Base-by-base conservation (phyloP, 129 eudicot species). In the Lactuca saligna region DNA sequence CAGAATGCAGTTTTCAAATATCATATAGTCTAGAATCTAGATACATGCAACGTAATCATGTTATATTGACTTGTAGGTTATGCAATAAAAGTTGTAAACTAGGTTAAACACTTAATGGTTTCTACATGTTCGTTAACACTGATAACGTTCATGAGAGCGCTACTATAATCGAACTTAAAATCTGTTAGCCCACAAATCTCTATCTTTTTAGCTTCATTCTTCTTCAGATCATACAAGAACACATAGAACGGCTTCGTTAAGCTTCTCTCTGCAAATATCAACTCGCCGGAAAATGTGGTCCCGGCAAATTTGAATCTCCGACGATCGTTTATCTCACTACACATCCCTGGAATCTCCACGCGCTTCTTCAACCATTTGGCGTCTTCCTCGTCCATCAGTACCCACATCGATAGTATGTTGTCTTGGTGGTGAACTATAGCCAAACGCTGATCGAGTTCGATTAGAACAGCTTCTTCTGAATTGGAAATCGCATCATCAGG, bases 61-160 rank as follows among this genome's bases (percentile, higher is more conserved):
- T 31, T 66, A 66, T 54, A 20, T 13, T 20, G 15, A n/a, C 51
- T 56, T 69, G 63, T 56, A 69, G 3, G 31, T 55, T 20, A 34
- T n/a, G 60, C 61, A 61, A 34, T 60, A 16, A 71, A 49, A 13
- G 54, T 49, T 5, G 54, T 60, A 35, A 31, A 60, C 55, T 66
- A 75, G 70, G 33, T 54, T 69, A 76, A 61, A 11, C 75, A 68
- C 46, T n/a, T 17, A 5, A 61, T 69, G 12, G 65, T 76, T 69
- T 76, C 80, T 31, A 62, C 71, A 61, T 76, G 80, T 17, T 76
- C 70, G 34, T 55, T 76, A 69, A 61, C 80, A 37, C 80, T 69
- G 0, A 13, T 61, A 51, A 76, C 69, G 61, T 76, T 69, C 80
- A 68, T 68, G 8, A 31, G 49, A 54, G 38, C 58, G 44, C 63